A percentile compares a stretch with the other conserved stretches of the same genome.
These are phyloP conservation scores for Xerocomus potaroensis DNA, from an alignment of 768 basidiomycete species.

Conservation along the genomic window DNA sequence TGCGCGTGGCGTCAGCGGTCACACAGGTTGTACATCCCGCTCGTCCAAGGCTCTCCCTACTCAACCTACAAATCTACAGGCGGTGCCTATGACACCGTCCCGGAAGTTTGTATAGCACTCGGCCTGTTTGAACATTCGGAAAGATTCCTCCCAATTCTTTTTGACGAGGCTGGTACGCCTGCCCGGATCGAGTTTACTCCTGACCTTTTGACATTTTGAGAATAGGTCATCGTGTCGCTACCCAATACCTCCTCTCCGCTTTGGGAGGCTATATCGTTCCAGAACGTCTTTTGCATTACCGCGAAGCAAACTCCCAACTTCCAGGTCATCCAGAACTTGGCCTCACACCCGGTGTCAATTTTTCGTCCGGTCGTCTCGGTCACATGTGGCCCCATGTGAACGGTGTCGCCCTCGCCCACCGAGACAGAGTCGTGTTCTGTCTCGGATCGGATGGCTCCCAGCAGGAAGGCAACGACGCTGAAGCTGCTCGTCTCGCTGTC, in stretches of 20 bases:
- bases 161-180: conserved; percentile 76
- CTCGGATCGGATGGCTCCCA: conserved; percentile 89
- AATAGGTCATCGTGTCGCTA: conserved; percentile 83
- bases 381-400: conserved; percentile 91
- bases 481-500: conserved; percentile 83
- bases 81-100: conserved; percentile 73
- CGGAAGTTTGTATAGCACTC: conserved; percentile 78
- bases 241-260: conserved; percentile 80
- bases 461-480: conserved; percentile 89
- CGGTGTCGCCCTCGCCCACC: conserved; percentile 77
- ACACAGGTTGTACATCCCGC: conserved; percentile 51
- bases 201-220: conserved; percentile 1
- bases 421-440: conserved; percentile 72
- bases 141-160: conserved; percentile 64
- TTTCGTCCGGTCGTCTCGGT: conserved; percentile 89
- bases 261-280: conserved; percentile 67
- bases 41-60: neutral
- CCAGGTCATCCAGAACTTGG: conserved; percentile 90
- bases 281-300: conserved; percentile 80
- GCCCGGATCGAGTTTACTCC: neutral
- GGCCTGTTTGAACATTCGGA: conserved; percentile 63
- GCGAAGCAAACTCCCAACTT: conserved; percentile 80
- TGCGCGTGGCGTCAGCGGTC: conserved; percentile 82
- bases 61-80: conserved; percentile 33
- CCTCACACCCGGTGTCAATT: conserved; percentile 88